Percentiles rank a stretch among this genome's conserved stretches.
These are phyloP conservation scores for Geosmithia morbida DNA, from an alignment of 2,329 filamentous ascomycete genomes.

Conservation along the genomic window DNA sequence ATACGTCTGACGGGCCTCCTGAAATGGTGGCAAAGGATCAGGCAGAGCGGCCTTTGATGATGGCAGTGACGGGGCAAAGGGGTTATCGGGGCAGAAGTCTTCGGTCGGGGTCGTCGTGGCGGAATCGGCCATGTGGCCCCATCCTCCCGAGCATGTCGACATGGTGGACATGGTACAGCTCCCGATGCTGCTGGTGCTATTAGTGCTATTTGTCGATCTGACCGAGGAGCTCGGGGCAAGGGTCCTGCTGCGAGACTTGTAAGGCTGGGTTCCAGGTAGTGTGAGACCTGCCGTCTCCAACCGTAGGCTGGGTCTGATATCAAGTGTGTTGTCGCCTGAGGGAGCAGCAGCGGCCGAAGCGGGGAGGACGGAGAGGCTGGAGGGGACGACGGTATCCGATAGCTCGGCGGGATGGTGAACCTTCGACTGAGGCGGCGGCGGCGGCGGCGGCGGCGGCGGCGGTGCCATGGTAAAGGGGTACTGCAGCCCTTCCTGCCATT, in stretches of 20 bases:
- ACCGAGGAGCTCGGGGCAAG: slow-evolving; percentile 33
- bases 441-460: not conserved
- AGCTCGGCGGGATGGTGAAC: slow-evolving; percentile 5
- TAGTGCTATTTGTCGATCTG: slow-evolving; percentile 27
- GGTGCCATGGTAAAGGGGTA: not conserved
- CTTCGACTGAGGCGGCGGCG: no score
- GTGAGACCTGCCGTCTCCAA: slow-evolving; percentile 21
- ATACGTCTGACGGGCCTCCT: not conserved
- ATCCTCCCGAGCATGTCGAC: slow-evolving; percentile 15
- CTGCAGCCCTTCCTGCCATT: not conserved
- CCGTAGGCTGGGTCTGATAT: slow-evolving; percentile 21
- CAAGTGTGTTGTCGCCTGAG: not conserved
- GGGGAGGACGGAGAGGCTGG: slow-evolving; percentile 7
- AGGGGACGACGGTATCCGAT: slow-evolving; percentile 7
- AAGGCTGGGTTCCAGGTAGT: slow-evolving; percentile 11
- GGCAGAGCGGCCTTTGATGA: slow-evolving; percentile 1
- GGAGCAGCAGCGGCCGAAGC: no score
- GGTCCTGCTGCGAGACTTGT: slow-evolving; percentile 19
- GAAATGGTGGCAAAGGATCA: not conserved
- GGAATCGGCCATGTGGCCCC: slow-evolving; percentile 23
- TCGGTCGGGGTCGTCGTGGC: slow-evolving; percentile 30
- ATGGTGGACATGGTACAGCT: slow-evolving; percentile 30
- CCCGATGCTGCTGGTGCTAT: slow-evolving; percentile 17
- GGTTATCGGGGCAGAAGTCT: slow-evolving; percentile 11
- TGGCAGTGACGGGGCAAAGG: not conserved